A percentile compares a stretch with the other conserved stretches of the same genome.
phyloP scores from a whole-genome alignment of 1,284 basidiomycete species.

The Cryptococcus sp. region DNA sequence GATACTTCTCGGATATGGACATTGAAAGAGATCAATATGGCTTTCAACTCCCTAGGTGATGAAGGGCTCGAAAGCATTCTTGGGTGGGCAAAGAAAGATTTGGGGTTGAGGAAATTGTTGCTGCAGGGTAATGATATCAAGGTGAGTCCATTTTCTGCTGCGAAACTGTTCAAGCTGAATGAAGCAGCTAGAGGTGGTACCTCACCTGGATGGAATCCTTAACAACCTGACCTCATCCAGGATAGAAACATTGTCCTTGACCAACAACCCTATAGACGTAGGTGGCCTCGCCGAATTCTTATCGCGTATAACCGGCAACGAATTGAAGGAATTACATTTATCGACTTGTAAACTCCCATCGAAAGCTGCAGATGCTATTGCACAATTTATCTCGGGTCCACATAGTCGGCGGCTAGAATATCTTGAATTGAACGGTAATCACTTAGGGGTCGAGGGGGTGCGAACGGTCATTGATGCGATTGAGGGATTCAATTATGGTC shows the following conservation, averaged over 20 bases:
- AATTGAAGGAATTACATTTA: constrained; percentile 32
- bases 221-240: constrained; percentile 29
- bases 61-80: constrained; percentile 22
- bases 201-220: constrained; percentile 16
- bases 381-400: constrained; percentile 17
- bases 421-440: constrained; percentile 40
- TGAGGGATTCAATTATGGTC: constrained; percentile 27
- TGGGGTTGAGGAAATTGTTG: constrained; percentile 21
- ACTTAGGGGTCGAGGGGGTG: constrained; percentile 27
- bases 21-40: constrained; percentile 36
- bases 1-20: constrained; percentile 26
- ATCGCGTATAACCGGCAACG: constrained; percentile 16
- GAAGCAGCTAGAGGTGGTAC: constrained; percentile 13
- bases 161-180: constrained; percentile 4
- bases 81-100: constrained; percentile 37
- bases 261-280: constrained; percentile 28
- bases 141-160: constrained; percentile 14
- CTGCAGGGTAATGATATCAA: constrained; percentile 35
- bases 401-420: constrained; percentile 25
- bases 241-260: constrained; percentile 27
- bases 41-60: constrained; percentile 26
- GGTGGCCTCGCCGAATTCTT: constrained; percentile 22
- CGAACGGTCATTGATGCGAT: constrained; percentile 31
- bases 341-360: constrained; percentile 31
- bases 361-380: constrained; percentile 9